phyloP scores from a whole-genome alignment of 345 rosid genomes.

The Hevea brasiliensis region DNA sequence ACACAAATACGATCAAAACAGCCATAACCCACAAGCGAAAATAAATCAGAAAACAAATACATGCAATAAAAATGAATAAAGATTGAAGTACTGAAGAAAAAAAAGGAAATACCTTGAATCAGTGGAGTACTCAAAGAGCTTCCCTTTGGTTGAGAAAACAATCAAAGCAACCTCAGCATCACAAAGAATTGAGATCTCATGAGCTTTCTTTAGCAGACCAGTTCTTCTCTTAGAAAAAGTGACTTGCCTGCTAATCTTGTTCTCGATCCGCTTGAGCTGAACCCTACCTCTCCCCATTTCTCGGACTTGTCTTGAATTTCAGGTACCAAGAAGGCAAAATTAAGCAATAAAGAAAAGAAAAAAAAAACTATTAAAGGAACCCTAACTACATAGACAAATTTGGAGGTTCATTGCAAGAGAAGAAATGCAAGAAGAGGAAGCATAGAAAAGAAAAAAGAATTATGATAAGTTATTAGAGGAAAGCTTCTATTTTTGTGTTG shows the following conservation, averaged over 20 bases:
- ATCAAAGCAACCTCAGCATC: conserved; percentile 80
- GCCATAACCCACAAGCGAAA: not conserved
- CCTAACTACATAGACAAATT: conserved; percentile 26
- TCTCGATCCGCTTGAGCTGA: conserved; percentile 85
- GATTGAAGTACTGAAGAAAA: too few relatives aligned
- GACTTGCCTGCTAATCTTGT: conserved; percentile 88
- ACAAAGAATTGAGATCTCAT: conserved; percentile 84
- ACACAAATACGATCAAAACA: not conserved
- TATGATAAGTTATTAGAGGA: conserved; percentile 10
- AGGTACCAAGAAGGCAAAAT: not conserved
- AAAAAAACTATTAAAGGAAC: conserved; percentile 8
- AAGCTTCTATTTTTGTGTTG: conserved; percentile 38
- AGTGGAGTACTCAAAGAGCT: conserved; percentile 74
- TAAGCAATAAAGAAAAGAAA: conserved; percentile 1
- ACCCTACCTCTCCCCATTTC: conserved; percentile 92
- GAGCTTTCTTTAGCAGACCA: conserved; percentile 80
- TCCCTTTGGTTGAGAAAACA: conserved; percentile 82
- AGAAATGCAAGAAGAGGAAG: not conserved
- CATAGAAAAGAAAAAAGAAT: not conserved
- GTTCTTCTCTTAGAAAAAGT: conserved; percentile 82
- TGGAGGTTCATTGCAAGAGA: not conserved
- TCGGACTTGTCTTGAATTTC: not conserved
- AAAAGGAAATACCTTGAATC: conserved; percentile 52
- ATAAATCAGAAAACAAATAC: not conserved
- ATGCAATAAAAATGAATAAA: conserved; percentile 4